Conservation (phyloP, 2,329 filamentous ascomycete genomes). For the Cytospora leucostoma region DNA sequence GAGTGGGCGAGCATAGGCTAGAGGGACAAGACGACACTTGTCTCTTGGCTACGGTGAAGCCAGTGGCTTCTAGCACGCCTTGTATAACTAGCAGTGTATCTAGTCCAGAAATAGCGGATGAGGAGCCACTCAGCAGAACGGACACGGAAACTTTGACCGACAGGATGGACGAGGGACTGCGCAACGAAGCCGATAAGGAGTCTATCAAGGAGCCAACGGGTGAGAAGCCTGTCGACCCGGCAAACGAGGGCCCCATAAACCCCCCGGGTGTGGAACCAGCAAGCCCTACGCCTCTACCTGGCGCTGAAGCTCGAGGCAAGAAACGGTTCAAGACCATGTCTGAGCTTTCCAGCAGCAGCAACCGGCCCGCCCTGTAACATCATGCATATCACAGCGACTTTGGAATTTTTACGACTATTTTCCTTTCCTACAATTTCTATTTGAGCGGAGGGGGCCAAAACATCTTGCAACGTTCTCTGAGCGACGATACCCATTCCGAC, state of each 20-base stretch:
- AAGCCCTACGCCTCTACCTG: neutral
- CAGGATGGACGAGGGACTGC: neutral
- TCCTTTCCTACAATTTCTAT: neutral
- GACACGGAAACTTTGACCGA: neutral
- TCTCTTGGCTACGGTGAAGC: too few relatives aligned
- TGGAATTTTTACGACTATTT: constrained; percentile 8
- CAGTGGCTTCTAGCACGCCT: too few relatives aligned
- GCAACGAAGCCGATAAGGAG: neutral
- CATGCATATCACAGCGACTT: constrained; percentile 14
- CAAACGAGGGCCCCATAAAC: neutral
- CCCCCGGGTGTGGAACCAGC: neutral
- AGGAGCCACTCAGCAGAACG: neutral
- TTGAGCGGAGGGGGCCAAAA: constrained; percentile 4
- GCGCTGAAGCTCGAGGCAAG: constrained; percentile 1
- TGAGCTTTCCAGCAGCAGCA: neutral
- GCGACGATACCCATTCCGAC: constrained; percentile 21
- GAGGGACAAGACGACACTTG: neutral
- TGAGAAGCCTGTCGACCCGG: neutral
- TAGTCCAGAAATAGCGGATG: neutral
- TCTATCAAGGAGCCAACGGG: neutral
- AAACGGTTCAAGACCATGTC: neutral
- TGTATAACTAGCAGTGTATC: too few relatives aligned
- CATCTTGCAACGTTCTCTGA: constrained; percentile 8
- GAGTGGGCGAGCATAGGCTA: neutral
- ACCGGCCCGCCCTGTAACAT: constrained; percentile 6